phyloP scores from a whole-genome alignment of 1,284 basidiomycete species.

The Grifola frondosa region DNA sequence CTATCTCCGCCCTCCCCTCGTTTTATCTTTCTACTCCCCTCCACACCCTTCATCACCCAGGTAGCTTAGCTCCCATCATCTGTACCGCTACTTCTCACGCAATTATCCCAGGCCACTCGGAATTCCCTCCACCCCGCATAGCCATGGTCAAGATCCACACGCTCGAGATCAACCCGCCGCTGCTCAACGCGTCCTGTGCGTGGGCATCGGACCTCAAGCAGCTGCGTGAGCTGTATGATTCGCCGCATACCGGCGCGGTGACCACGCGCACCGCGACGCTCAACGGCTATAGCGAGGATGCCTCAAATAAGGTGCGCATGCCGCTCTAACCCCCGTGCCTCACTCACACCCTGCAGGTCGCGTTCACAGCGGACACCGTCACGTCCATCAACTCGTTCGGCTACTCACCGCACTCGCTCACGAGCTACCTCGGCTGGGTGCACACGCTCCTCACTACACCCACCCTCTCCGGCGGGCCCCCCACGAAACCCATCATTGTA shows the following conservation, averaged over 20 bases:
- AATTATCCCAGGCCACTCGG: no score
- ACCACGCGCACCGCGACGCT: constrained; percentile 74
- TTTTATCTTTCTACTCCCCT: no score
- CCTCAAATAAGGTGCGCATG: constrained; percentile 52
- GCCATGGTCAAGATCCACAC: constrained; percentile 52
- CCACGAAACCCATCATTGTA: constrained; percentile 68
- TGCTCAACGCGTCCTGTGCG: constrained; percentile 75
- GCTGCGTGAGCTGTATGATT: constrained; percentile 62
- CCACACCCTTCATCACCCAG: no score
- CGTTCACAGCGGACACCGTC: constrained; percentile 46
- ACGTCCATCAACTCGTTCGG: constrained; percentile 78
- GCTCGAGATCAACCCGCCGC: constrained; percentile 51
- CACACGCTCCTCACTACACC: constrained; percentile 44
- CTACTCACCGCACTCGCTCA: constrained; percentile 73
- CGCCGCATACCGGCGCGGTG: constrained; percentile 68
- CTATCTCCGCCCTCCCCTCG: no score
- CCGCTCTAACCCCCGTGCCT: neutral
- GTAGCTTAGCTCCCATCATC: no score
- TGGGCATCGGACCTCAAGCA: constrained; percentile 73
- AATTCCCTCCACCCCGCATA: neutral
- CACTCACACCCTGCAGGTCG: constrained; percentile 43
- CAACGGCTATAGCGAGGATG: constrained; percentile 63
- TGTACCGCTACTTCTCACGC: no score
- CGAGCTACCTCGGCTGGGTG: constrained; percentile 63
- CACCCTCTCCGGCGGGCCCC: constrained; percentile 24